Evolutionary conservation across 2,329 filamentous ascomycete genomes (phyloP).

Genomic region (Arthroderma sp.): DNA sequence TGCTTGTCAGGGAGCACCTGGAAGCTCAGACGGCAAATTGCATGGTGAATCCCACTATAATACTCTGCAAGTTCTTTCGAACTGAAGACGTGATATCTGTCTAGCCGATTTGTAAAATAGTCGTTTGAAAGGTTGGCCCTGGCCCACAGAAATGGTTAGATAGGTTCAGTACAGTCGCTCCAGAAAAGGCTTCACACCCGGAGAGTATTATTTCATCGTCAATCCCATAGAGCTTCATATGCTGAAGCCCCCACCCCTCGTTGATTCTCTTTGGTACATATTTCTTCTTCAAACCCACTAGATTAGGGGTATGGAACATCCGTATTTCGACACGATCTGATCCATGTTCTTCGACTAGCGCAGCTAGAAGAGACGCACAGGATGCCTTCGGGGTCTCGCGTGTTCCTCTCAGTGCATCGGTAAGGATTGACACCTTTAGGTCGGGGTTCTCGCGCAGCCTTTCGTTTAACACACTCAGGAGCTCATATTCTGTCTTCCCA

Average conservation of each 20-base stretch:
- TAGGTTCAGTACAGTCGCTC: not conserved
- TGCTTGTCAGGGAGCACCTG: slow-evolving; percentile 48
- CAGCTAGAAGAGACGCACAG: slow-evolving; percentile 74
- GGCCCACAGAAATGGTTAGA: slow-evolving; percentile 5
- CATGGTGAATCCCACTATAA: slow-evolving; percentile 63
- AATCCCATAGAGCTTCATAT: slow-evolving; percentile 96
- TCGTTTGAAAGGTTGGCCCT: slow-evolving; percentile 80
- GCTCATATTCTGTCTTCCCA: slow-evolving; percentile 79
- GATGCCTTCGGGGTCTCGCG: slow-evolving; percentile 76
- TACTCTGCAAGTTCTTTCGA: slow-evolving; percentile 69
- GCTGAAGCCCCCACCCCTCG: slow-evolving; percentile 94
- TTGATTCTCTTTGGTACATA: slow-evolving; percentile 82
- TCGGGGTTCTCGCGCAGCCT: slow-evolving; percentile 62
- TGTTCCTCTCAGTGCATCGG: slow-evolving; percentile 81
- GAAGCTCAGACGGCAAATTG: slow-evolving; percentile 70
- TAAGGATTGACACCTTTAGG: slow-evolving; percentile 75
- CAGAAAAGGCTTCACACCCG: slow-evolving; percentile 41
- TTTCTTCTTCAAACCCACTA: slow-evolving; percentile 74
- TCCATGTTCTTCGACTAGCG: slow-evolving; percentile 75
- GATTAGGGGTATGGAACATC: slow-evolving; percentile 96
- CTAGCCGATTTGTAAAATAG: slow-evolving; percentile 92
- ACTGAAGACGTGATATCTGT: slow-evolving; percentile 83
- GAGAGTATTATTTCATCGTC: slow-evolving; percentile 94
- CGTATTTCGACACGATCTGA: slow-evolving; percentile 74
- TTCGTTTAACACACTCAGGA: slow-evolving; percentile 65